Evolutionary conservation across 106 monocot species (phyloP).

Genomic region (Platanthera zijinensis): DNA sequence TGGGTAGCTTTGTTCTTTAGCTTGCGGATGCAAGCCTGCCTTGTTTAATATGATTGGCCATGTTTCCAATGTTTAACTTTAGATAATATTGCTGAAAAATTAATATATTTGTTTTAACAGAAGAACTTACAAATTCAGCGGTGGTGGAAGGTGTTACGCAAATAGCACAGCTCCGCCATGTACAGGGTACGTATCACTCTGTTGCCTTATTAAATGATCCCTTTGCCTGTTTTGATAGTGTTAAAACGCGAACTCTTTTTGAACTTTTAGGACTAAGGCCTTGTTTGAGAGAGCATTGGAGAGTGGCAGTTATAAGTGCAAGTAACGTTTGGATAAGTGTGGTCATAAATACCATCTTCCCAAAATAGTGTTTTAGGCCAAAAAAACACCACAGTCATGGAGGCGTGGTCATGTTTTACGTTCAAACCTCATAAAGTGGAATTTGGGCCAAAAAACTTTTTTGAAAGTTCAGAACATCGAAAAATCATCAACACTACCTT

Average conservation of each 20-base stretch:
- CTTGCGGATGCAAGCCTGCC: background rate
- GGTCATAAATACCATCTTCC: too few species aligned
- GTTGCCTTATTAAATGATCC: background rate
- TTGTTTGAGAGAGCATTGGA: too few species aligned
- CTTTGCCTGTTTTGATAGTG: background rate
- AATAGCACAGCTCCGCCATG: slow-evolving; percentile 81
- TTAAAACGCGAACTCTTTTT: background rate
- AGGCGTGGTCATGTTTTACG: too few species aligned
- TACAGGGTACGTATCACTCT: slow-evolving; percentile 35
- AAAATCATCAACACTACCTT: too few species aligned
- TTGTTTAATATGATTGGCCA: background rate
- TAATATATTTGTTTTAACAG: slow-evolving; percentile 22
- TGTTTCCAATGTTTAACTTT: background rate
- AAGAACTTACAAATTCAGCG: slow-evolving; percentile 65
- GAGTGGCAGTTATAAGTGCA: too few species aligned
- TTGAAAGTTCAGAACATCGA: too few species aligned
- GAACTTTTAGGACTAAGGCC: background rate
- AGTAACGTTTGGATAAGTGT: too few species aligned
- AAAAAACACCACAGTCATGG: too few species aligned
- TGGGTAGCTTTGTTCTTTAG: background rate
- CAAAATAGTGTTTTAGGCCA: too few species aligned
- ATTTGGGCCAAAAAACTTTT: too few species aligned
- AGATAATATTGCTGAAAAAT: background rate
- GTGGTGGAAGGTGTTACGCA: slow-evolving; percentile 56
- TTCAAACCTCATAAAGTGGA: too few species aligned